Percentiles rank a stretch among this genome's conserved stretches.
These are phyloP conservation scores for Aspergillus fructus DNA, from an alignment of 2,329 filamentous ascomycete species.

Conservation along the genomic window DNA sequence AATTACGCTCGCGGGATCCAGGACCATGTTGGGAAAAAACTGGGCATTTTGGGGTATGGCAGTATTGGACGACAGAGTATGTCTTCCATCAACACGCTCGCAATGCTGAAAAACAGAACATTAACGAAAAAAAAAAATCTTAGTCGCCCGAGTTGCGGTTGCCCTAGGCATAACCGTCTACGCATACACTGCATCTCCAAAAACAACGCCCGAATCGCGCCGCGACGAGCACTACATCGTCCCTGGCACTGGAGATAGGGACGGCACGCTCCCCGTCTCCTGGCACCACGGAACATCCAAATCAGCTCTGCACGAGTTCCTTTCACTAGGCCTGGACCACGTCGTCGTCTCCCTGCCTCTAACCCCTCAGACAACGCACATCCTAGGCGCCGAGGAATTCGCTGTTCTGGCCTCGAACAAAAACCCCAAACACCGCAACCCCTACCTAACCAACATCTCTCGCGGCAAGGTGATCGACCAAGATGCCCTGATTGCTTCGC, in stretches of 20 bases:
- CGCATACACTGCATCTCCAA: slow-evolving; percentile 71
- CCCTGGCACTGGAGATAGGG: slow-evolving; percentile 62
- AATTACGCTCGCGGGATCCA: slow-evolving; percentile 31
- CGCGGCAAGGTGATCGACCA: slow-evolving; percentile 65
- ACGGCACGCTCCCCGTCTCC: slow-evolving; percentile 54
- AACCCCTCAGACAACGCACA: slow-evolving; percentile 54
- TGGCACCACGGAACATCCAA: slow-evolving; percentile 60
- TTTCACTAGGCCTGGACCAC: slow-evolving; percentile 57
- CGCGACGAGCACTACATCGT: slow-evolving; percentile 67
- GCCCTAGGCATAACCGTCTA: slow-evolving; percentile 71
- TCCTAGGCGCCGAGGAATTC: slow-evolving; percentile 58
- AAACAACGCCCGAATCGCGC: slow-evolving; percentile 64
- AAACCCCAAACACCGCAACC: slow-evolving; percentile 37
- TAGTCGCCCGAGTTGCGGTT: slow-evolving; percentile 57
- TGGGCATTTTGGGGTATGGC: slow-evolving; percentile 63
- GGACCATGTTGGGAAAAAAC: slow-evolving; percentile 58
- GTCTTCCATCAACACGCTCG: slow-evolving; percentile 13
- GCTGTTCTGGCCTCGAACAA: slow-evolving; percentile 46
- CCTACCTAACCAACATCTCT: slow-evolving; percentile 70
- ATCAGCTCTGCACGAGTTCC: slow-evolving; percentile 52
- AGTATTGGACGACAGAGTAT: slow-evolving; percentile 61
- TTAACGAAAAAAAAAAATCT: slow-evolving; percentile 7
- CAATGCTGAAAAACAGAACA: neutral
- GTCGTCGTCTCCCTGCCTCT: slow-evolving; percentile 58
- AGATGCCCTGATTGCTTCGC: slow-evolving; percentile 61